phyloP scores from a whole-genome alignment of 108 stramenopile species.

The Craspedostauros australis region DNA sequence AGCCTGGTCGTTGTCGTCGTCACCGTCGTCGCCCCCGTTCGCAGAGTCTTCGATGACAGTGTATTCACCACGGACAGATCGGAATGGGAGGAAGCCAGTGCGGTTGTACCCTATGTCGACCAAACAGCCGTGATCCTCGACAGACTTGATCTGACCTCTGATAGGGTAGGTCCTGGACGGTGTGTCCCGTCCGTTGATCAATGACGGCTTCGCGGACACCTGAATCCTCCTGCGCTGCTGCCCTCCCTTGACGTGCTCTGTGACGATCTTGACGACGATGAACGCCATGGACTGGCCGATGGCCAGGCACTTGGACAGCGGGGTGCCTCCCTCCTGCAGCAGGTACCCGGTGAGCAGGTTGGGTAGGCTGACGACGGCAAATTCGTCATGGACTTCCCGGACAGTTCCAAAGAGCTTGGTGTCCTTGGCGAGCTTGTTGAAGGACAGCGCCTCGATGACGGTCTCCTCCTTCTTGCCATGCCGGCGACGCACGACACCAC shows the following conservation, averaged over 20 bases:
- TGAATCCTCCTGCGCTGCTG: constrained; percentile 59
- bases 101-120: constrained; percentile 52
- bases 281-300: constrained; percentile 59
- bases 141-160: constrained; percentile 53
- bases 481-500: no score
- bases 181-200: constrained; percentile 38
- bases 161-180: constrained; percentile 7
- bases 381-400: constrained; percentile 58
- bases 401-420: constrained; percentile 62
- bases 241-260: constrained; percentile 31
- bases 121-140: constrained; percentile 82
- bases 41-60: constrained; percentile 15
- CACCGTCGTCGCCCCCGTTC: constrained; percentile 16
- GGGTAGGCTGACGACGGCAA: constrained; percentile 62
- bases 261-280: constrained; percentile 45
- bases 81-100: constrained; percentile 64
- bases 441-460: constrained; percentile 66
- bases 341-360: constrained; percentile 77
- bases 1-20: constrained; percentile 13
- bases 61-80: constrained; percentile 49
- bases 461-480: constrained; percentile 19
- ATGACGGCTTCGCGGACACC: constrained; percentile 47
- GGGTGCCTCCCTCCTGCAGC: constrained; percentile 24
- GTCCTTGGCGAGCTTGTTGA: constrained; percentile 54
- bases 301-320: constrained; percentile 32